Base-by-base conservation (phyloP, 768 basidiomycete species). In the Suillus alpinus region DNA sequence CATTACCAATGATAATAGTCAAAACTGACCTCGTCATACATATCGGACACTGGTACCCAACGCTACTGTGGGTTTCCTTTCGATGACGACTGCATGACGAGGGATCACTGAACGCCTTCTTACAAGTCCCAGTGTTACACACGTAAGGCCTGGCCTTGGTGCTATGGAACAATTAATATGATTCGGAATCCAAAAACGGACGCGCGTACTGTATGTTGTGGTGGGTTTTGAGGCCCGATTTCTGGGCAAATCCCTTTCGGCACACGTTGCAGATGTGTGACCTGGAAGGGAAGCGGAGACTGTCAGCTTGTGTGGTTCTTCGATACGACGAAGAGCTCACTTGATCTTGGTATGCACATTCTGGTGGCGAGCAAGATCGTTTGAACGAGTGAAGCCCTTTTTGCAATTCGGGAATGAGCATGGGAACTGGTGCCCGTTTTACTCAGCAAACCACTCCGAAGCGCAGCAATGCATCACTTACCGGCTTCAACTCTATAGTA, bases 41-140 rank as follows among this genome's bases (percentile, higher is more conserved):
- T n/a, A 70, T 69, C 26, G 61, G 51, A 66, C 87, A 89, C 46
- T 66, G 68, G 63, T 80, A 84, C n/a, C n/a, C n/a, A n/a, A n/a
- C n/a, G n/a, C n/a, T n/a, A n/a, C 69, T 64, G 66, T 90, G 88
- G 2, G 76, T 81, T 71, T 89, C 87, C 67, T 81, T 83, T 59
- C 79, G 77, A 65, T 91, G 89, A 9, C 89, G 85, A 34, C 82
- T 75, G 63, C 85, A 76, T 49, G 89, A 89, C 0, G 89, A 90
- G 12, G 87, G 88, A 65, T 91, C 89, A 14, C 83, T 83, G 64
- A 91, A 91, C 14, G 75, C 70, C 34, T 80, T 76, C 10, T 57
- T 59, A 66, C 88, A 90, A 23, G 68, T 71, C 9, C 71, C 66
- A 46, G 80, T 73, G 14, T 75, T 76, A 65, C 89, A 91, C 6